Percentiles rank a stretch among this genome's conserved stretches.
Conservation (phyloP, 208 protist species). For the Herpetomonas samuelpessoai region DNA sequence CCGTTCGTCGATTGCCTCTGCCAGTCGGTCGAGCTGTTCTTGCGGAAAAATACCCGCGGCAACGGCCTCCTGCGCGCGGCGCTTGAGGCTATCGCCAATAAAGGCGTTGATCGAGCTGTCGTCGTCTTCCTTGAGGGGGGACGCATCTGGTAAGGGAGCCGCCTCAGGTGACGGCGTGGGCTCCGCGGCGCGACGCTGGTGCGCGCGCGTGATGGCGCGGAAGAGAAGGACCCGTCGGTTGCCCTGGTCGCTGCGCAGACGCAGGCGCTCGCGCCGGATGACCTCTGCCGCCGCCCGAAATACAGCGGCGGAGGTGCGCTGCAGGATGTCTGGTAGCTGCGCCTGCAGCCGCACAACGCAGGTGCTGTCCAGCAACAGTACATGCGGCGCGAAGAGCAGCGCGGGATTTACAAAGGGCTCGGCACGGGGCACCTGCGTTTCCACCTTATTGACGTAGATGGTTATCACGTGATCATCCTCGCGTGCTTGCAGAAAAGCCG, state of each 20-base stretch:
- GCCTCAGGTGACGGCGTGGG: too few relatives aligned
- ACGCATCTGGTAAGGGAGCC: too few relatives aligned
- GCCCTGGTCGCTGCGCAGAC: not conserved
- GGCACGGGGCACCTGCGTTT: constrained; percentile 2
- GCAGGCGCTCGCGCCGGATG: not conserved
- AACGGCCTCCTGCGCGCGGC: too few relatives aligned
- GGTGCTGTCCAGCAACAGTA: constrained; percentile 29
- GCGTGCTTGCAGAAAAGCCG: not conserved
- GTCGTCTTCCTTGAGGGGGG: too few relatives aligned
- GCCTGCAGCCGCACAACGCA: not conserved
- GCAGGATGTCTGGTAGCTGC: not conserved
- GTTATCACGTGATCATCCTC: constrained; percentile 9
- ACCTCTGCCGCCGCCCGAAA: not conserved
- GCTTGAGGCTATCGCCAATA: too few relatives aligned
- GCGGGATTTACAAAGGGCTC: constrained; percentile 22
- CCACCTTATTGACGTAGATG: constrained; percentile 21
- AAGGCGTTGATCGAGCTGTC: too few relatives aligned
- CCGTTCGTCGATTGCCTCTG: too few relatives aligned
- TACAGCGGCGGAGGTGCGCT: not conserved
- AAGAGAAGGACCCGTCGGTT: too few relatives aligned
- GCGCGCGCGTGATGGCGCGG: too few relatives aligned
- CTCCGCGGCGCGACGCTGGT: too few relatives aligned
- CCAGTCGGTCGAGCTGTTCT: too few relatives aligned
- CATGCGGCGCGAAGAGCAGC: constrained; percentile 14
- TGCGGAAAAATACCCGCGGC: too few relatives aligned